A percentile compares a stretch with the other conserved stretches of the same genome.
Evolutionary conservation across 1,284 basidiomycete genomes (phyloP).

Genomic region (Xerocomus subilludens): DNA sequence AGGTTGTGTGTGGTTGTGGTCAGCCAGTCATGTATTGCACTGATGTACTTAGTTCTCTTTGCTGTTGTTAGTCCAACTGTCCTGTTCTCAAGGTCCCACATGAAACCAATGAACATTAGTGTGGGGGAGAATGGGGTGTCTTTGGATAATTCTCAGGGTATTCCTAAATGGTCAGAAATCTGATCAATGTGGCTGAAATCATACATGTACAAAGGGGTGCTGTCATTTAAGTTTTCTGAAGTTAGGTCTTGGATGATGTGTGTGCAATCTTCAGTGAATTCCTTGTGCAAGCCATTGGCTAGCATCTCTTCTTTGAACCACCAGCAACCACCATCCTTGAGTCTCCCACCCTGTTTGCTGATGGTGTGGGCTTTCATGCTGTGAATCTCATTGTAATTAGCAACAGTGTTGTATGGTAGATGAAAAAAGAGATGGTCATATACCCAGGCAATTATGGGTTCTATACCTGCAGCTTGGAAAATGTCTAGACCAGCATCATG

Average conservation of each 20-base stretch:
- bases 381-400: neutral
- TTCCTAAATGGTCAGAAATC: neutral
- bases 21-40: too few relatives aligned
- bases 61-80: neutral
- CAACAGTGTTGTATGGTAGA: neutral
- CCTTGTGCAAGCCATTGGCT: neutral
- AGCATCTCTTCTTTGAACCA: neutral
- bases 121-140: constrained; percentile 19
- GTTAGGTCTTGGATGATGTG: neutral
- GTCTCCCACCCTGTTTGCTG: neutral
- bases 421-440: constrained; percentile 24
- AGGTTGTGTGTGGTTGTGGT: too few relatives aligned
- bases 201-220: too few relatives aligned
- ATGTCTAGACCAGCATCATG: constrained; percentile 47
- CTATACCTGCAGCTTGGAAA: neutral
- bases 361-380: neutral
- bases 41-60: too few relatives aligned
- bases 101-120: constrained; percentile 22
- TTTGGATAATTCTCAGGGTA: constrained; percentile 34
- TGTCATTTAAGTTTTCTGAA: too few relatives aligned
- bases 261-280: constrained; percentile 19
- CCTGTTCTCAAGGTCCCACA: neutral
- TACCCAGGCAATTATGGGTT: constrained; percentile 15
- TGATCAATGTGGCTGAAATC: neutral
- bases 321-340: neutral